Evolutionary conservation across 352 stramenopile genomes (phyloP).

Genomic region (Peronosclerospora sorghi): DNA sequence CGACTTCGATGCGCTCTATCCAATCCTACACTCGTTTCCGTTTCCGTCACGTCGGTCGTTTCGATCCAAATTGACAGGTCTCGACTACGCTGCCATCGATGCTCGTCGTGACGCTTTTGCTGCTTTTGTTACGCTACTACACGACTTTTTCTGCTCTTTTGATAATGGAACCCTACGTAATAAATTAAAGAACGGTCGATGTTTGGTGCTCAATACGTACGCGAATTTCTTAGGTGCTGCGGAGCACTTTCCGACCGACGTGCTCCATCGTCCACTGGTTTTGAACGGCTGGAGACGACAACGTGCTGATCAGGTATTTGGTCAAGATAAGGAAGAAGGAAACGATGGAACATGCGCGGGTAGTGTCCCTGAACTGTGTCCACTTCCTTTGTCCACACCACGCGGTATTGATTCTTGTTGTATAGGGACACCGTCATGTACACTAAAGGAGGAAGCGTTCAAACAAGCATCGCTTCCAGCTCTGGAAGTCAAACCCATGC

Average conservation of each 20-base stretch:
- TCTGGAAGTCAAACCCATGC: slow-evolving; percentile 46
- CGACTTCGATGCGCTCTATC: slow-evolving; percentile 33
- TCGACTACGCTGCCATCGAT: slow-evolving; percentile 22
- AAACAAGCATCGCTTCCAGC: slow-evolving; percentile 23
- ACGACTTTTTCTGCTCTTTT: slow-evolving; percentile 34
- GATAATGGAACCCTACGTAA: slow-evolving; percentile 18
- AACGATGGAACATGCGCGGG: slow-evolving; percentile 2
- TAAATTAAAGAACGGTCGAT: slow-evolving; percentile 30
- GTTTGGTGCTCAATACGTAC: slow-evolving; percentile 36
- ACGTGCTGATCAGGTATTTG: slow-evolving; percentile 36
- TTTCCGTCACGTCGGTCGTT: slow-evolving; percentile 28
- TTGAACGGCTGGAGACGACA: slow-evolving; percentile 48
- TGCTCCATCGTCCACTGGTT: slow-evolving; percentile 30
- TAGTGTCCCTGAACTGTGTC: slow-evolving; percentile 7
- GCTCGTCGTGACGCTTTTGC: slow-evolving; percentile 29
- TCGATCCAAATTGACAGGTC: slow-evolving; percentile 19
- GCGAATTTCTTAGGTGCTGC: slow-evolving; percentile 34
- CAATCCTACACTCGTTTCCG: slow-evolving; percentile 21
- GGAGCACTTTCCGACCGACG: slow-evolving; percentile 31
- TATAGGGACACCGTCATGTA: slow-evolving; percentile 1
- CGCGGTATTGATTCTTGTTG: slow-evolving; percentile 7
- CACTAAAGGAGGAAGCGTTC: not conserved
- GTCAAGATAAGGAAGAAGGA: slow-evolving; percentile 21
- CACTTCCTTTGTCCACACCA: slow-evolving; percentile 9
- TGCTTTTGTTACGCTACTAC: slow-evolving; percentile 28